These are phyloP conservation scores for Fusarium sp. DNA, from an alignment of 2,329 filamentous ascomycete species.

Conservation along the genomic window DNA sequence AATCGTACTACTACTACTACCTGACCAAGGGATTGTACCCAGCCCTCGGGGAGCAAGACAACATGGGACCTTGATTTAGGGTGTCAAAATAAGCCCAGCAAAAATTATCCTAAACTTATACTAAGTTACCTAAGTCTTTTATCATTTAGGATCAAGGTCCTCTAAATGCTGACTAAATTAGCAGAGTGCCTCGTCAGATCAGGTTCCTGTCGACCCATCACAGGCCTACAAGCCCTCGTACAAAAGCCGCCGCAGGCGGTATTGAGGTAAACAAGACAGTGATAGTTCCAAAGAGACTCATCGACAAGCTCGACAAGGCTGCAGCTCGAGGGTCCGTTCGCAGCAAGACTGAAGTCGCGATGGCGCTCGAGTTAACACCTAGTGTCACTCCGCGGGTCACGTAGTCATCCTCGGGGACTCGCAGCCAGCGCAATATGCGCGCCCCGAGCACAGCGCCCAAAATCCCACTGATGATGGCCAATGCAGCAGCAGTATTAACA, in stretches of 20 bases:
- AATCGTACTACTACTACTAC: neutral
- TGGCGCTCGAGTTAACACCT: constrained; percentile 68
- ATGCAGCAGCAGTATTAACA: constrained; percentile 61
- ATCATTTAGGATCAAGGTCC: neutral
- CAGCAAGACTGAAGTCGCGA: constrained; percentile 66
- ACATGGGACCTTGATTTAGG: neutral
- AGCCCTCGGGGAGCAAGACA: neutral
- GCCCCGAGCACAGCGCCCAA: constrained; percentile 65
- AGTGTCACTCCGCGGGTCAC: constrained; percentile 69
- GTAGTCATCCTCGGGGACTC: constrained; percentile 69
- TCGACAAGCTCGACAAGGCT: constrained; percentile 66
- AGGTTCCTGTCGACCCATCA: constrained; percentile 32
- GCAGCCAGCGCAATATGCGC: constrained; percentile 57
- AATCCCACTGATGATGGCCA: constrained; percentile 69
- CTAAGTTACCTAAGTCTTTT: neutral
- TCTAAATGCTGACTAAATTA: neutral
- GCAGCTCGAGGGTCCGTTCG: constrained; percentile 66
- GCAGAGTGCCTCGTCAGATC: neutral
- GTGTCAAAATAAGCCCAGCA: neutral
- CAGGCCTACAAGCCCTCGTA: constrained; percentile 59
- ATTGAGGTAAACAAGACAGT: constrained; percentile 67
- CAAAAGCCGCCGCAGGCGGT: constrained; percentile 58
- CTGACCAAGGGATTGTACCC: neutral
- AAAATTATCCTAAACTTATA: neutral
- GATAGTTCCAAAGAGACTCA: constrained; percentile 69